Conservation (phyloP, 805 yeast species). For the Ogataea saltuana region DNA sequence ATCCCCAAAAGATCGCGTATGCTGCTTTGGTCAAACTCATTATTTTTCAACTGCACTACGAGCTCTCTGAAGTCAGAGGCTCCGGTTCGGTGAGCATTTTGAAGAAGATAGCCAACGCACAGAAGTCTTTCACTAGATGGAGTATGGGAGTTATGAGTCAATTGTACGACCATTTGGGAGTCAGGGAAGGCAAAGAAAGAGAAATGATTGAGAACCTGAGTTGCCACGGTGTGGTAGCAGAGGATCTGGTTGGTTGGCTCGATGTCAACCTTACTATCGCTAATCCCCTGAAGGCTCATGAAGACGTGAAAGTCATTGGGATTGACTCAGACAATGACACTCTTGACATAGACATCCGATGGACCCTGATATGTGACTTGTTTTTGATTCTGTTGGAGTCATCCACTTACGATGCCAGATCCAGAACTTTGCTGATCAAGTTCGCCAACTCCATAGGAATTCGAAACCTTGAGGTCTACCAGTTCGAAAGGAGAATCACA, state of each 20-base stretch:
- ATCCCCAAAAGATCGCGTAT: conserved; percentile 87
- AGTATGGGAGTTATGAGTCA: conserved; percentile 68
- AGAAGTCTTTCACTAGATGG: conserved; percentile 84
- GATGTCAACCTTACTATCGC: conserved; percentile 42
- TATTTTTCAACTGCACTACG: conserved; percentile 77
- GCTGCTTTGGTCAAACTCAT: conserved; percentile 79
- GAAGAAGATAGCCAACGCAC: conserved; percentile 62
- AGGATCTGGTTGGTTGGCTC: conserved; percentile 68
- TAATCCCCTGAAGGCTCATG: conserved; percentile 46
- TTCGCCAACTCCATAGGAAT: conserved; percentile 68
- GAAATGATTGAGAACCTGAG: conserved; percentile 85
- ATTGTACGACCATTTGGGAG: conserved; percentile 78
- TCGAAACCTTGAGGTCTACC: conserved; percentile 66
- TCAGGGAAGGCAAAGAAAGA: conserved; percentile 67
- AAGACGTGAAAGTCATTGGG: conserved; percentile 22
- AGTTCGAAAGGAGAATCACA: conserved; percentile 87
- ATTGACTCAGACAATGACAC: conserved; percentile 35
- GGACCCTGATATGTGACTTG: conserved; percentile 93
- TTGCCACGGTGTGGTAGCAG: conserved; percentile 75
- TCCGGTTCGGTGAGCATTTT: conserved; percentile 55
- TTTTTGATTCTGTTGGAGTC: conserved; percentile 79
- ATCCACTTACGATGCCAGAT: conserved; percentile 85
- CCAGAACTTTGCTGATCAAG: conserved; percentile 70
- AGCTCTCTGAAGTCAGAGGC: conserved; percentile 61
- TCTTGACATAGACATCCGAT: conserved; percentile 73